A percentile compares a stretch with the other conserved stretches of the same genome.
Conservation (phyloP, 140 eudicot genomes). For the Oenanthe javanica region DNA sequence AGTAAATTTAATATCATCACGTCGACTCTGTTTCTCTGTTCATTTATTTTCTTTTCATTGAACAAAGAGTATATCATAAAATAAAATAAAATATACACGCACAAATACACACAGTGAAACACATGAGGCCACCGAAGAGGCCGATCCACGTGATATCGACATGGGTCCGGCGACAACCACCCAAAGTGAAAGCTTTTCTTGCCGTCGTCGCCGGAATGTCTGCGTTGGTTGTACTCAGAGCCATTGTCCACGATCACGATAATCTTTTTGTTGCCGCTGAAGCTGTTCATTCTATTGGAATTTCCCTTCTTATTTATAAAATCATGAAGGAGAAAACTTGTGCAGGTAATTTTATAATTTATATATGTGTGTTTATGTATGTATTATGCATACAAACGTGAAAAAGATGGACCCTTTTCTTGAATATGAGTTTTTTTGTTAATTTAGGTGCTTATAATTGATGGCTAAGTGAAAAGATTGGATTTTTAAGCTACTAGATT, state of each 20-base stretch:
- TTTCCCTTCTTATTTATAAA: conserved; percentile 49
- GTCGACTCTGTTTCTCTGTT: background rate
- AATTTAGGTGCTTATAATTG: background rate
- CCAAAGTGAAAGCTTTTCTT: conserved; percentile 60
- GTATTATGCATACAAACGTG: background rate
- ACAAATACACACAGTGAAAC: conserved; percentile 3
- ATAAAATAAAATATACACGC: no score
- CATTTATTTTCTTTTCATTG: no score
- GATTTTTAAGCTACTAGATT: background rate
- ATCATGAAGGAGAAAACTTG: conserved; percentile 47
- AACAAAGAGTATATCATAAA: no score
- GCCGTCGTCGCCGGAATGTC: conserved; percentile 56
- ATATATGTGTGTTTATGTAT: background rate
- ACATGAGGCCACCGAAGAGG: conserved; percentile 46
- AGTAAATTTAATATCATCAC: background rate
- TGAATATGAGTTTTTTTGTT: background rate
- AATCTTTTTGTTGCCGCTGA: conserved; percentile 68
- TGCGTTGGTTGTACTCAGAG: conserved; percentile 40
- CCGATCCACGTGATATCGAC: conserved; percentile 42
- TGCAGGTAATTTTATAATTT: background rate
- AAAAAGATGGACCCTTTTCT: background rate
- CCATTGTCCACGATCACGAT: conserved; percentile 56
- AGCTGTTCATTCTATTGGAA: conserved; percentile 57
- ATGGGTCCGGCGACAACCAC: conserved; percentile 63
- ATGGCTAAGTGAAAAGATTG: conserved; percentile 5